Conservation (phyloP, 176 grass and related monocot genomes). For the Raddia distichophylla region DNA sequence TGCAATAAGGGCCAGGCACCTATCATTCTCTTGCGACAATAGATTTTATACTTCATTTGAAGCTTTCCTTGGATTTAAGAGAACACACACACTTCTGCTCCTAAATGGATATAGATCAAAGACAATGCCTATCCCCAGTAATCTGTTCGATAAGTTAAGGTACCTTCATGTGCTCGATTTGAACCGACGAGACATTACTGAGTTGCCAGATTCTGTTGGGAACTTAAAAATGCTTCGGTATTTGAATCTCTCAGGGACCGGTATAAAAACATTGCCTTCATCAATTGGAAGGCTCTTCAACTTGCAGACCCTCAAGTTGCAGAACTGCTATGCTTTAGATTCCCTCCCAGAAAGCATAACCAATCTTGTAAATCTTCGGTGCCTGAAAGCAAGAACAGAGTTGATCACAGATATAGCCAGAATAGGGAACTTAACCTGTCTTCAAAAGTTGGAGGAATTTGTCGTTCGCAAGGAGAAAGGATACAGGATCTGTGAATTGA, state of each 20-base stretch:
- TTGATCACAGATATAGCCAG: conserved; percentile 47
- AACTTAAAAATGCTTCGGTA: conserved; percentile 80
- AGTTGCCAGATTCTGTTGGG: conserved; percentile 64
- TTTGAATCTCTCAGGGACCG: conserved; percentile 59
- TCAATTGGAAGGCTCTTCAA: conserved; percentile 59
- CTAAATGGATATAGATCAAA: conserved; percentile 65
- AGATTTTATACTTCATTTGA: conserved; percentile 46
- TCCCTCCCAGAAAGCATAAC: conserved; percentile 58
- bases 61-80: conserved; percentile 56
- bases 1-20: conserved; percentile 38
- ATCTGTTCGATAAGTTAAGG: conserved; percentile 60
- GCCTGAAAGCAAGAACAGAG: conserved; percentile 57
- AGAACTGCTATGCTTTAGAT: conserved; percentile 47
- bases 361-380: conserved; percentile 60
- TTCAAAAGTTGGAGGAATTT: conserved; percentile 75
- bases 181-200: conserved; percentile 55
- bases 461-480: conserved; percentile 52
- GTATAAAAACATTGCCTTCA: conserved; percentile 51
- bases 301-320: conserved; percentile 66
- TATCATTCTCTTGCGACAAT: conserved; percentile 73
- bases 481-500: conserved; percentile 67
- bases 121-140: conserved; percentile 40
- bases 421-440: conserved; percentile 61
- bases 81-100: conserved; percentile 60
- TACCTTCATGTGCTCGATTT: conserved; percentile 63